phyloP scores from a whole-genome alignment of 2,329 filamentous ascomycete genomes.

The Pyricularia sp. region DNA sequence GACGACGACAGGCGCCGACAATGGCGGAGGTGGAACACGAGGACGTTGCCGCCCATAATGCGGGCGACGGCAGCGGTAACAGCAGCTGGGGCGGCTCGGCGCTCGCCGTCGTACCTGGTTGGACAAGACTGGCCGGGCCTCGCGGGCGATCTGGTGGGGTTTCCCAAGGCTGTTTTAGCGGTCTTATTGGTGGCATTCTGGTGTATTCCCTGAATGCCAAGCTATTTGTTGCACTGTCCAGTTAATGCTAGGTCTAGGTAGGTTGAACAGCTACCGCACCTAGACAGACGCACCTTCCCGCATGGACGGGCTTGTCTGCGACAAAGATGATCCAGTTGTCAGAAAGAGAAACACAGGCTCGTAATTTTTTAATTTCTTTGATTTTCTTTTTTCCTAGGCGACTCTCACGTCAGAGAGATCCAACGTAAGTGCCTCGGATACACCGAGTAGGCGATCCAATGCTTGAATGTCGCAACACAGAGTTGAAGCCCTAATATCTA shows the following conservation, averaged over 20 bases:
- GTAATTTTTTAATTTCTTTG: background rate
- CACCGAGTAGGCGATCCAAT: background rate
- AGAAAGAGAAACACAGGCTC: background rate
- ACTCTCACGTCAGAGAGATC: background rate
- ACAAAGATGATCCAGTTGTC: background rate
- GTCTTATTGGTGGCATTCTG: background rate
- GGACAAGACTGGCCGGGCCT: background rate
- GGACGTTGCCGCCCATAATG: background rate
- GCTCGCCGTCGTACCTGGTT: background rate
- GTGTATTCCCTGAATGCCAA: background rate
- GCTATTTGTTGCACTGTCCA: background rate
- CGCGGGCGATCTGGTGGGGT: background rate
- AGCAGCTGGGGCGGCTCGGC: background rate
- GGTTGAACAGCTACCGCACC: too few relatives aligned
- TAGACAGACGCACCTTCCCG: too few relatives aligned
- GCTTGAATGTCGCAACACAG: background rate
- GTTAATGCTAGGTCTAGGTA: background rate
- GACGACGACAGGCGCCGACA: background rate
- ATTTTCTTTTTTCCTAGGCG: background rate
- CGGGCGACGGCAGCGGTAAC: background rate
- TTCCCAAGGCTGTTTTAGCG: background rate
- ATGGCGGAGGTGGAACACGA: background rate
- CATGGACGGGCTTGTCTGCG: background rate
- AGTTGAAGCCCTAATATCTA: background rate
- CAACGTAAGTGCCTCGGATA: background rate